Evolutionary conservation across 768 basidiomycete genomes (phyloP), one percentile per base, ranked within the genome.

Genomic region (Butyriboletus loyo): DNA sequence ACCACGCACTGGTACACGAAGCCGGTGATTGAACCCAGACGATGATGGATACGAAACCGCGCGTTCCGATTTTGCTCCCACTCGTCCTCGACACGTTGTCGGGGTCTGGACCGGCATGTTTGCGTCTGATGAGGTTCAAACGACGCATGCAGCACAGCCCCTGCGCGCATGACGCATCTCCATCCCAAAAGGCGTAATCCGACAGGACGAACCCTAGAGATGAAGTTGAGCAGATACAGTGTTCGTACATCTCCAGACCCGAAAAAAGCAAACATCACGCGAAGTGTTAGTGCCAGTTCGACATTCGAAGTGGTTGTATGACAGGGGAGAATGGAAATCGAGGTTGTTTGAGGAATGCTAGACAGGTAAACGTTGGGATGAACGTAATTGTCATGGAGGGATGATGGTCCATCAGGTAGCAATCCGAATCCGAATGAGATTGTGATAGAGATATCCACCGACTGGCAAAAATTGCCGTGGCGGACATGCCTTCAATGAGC

Each of bases 321-420:
- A 51, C 11, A 44, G 37, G 21, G 46, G 54, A 13, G 52, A 41
- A 30, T 39, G 57, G 60, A 53, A 53, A 38, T 54, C 53, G 32
- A 38, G 60, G 51, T 38, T 54, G 34, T 21, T 46, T 8, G 35
- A 51, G 27, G 55, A 39, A 7, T 49, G 43, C 31, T 53, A 59
- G 34, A 22, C 13, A 7, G 15, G 24, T 21, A 25, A 38, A 25
- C 30, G 14, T 36, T 11, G 36, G 30, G 22, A 27, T 15, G 34
- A n/a, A 30, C 1, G 5, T 35, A 15, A 6, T 7, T 1, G 15
- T 7, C 6, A 21, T 50, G 3, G 19, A 15, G 13, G 24, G 17
- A 28, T 7, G 7, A 45, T n/a, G 13, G 17, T 51, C 27, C 49
- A 15, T 53, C 15, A 10, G 35, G n/a, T 43, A 25, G 19, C 14